Conservation (phyloP, 2,329 filamentous ascomycete genomes). For the Talaromyces sp. region DNA sequence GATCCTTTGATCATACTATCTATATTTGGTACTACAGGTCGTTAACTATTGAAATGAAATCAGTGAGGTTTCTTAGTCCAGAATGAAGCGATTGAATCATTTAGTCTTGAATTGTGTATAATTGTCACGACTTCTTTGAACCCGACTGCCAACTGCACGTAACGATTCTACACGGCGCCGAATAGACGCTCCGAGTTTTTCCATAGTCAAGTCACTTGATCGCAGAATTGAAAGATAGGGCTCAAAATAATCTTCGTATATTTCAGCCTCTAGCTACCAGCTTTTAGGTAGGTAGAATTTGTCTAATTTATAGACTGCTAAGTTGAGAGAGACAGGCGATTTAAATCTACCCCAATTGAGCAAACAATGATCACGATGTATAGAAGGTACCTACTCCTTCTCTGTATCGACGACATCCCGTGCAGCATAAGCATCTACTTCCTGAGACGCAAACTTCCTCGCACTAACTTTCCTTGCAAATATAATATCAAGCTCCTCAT, state of each 20-base stretch:
- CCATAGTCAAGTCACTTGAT: not conserved
- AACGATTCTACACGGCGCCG: too few species aligned
- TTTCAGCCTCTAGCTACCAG: not conserved
- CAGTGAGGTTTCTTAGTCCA: too few species aligned
- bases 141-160: too few species aligned
- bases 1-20: too few species aligned
- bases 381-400: not conserved
- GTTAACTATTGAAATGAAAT: too few species aligned
- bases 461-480: constrained; percentile 68
- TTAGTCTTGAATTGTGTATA: too few species aligned
- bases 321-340: too few species aligned
- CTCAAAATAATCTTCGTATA: not conserved
- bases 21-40: too few species aligned
- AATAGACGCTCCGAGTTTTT: too few species aligned
- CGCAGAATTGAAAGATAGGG: not conserved
- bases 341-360: not conserved
- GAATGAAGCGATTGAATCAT: too few species aligned
- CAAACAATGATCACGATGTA: not conserved
- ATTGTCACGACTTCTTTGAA: too few species aligned
- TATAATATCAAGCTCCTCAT: constrained; percentile 40
- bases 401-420: constrained; percentile 18
- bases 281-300: too few species aligned
- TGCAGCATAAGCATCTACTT: constrained; percentile 55
- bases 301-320: not conserved
- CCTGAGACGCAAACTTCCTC: constrained; percentile 64